Evolutionary conservation across 1,139 yeast species (phyloP), one percentile per base, ranked within the genome.

Genomic region (Kodamaea arcana): DNA sequence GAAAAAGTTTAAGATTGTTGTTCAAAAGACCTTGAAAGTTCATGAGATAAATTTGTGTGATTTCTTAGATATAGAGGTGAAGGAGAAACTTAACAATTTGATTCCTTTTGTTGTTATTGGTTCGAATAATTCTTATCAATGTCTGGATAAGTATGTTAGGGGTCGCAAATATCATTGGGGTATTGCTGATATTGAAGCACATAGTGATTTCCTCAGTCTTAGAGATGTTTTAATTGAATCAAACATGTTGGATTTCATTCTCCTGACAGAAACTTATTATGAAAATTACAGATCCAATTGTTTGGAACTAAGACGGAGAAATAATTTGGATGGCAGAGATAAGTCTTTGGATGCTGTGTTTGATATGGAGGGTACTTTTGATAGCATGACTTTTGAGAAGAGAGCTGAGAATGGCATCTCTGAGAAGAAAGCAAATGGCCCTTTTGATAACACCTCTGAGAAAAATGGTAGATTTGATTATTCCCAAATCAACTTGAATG

Each of bases 141-240:
- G n/a, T n/a, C 51, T 56, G 3, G 78, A 75, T 0, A 45, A 58
- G 13, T 32, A 50, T 2, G 76, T 78, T 3, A 65, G 80, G 40
- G 92, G 87, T 4, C 70, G 95, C 46, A 62, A 67, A 43, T 85
- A 83, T 54, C 65, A 62, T 9, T 85, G 94, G 94, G 95, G 95
- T 0, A 39, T 68, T 17, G 80, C 82, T 4, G 87, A 84, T 43
- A 77, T 82, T 26, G 88, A 81, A 43, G 78, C 83, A 47, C 84
- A 80, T 50, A 79, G 94, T 56, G 94, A 86, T 51, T 82, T 83
- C 45, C 38, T 54, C 7, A 60, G 60, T 24, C 62, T 86, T 40
- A 71, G 79, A 44, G 65, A 69, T 10, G 52, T 79, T 7, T 51
- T 82, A 27, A 60, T 81, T 56, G 61, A 69, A 3, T 65, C 69